These are phyloP conservation scores for Tremellales sp. DNA, from an alignment of 1,284 basidiomycete genomes.

Conservation along the genomic window DNA sequence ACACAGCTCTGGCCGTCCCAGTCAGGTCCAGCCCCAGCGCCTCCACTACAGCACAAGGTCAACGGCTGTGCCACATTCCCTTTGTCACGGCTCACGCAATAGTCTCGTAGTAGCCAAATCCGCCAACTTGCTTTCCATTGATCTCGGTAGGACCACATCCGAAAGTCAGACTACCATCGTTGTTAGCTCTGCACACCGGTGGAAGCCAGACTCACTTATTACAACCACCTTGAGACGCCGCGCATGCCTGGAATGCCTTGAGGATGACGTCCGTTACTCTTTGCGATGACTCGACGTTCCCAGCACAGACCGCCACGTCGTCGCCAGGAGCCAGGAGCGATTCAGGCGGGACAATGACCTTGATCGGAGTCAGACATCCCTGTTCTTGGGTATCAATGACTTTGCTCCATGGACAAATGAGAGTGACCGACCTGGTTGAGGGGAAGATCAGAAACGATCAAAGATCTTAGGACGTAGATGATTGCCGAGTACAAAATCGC, in stretches of 20 bases:
- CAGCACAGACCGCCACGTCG: slow-evolving; percentile 86
- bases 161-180: slow-evolving; percentile 76
- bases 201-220: slow-evolving; percentile 51
- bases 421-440: slow-evolving; percentile 63
- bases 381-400: neutral
- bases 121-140: slow-evolving; percentile 59
- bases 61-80: neutral
- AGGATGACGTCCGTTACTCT: slow-evolving; percentile 92
- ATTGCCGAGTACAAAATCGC: slow-evolving; percentile 88
- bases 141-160: slow-evolving; percentile 63
- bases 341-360: slow-evolving; percentile 50
- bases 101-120: slow-evolving; percentile 96
- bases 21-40: slow-evolving; percentile 81
- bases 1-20: slow-evolving; percentile 68
- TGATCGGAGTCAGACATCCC: slow-evolving; percentile 43
- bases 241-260: slow-evolving; percentile 86
- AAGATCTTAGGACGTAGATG: slow-evolving; percentile 88
- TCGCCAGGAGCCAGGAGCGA: slow-evolving; percentile 76
- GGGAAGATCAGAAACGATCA: slow-evolving; percentile 89
- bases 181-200: slow-evolving; percentile 1
- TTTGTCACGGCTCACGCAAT: slow-evolving; percentile 56
- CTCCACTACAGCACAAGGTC: slow-evolving; percentile 54
- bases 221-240: slow-evolving; percentile 85
- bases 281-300: slow-evolving; percentile 89
- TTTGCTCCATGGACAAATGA: slow-evolving; percentile 52